A percentile compares a stretch with the other conserved stretches of the same genome.
phyloP scores from a whole-genome alignment of 257 asterid genomes.

The Nicotiana benthamiana region DNA sequence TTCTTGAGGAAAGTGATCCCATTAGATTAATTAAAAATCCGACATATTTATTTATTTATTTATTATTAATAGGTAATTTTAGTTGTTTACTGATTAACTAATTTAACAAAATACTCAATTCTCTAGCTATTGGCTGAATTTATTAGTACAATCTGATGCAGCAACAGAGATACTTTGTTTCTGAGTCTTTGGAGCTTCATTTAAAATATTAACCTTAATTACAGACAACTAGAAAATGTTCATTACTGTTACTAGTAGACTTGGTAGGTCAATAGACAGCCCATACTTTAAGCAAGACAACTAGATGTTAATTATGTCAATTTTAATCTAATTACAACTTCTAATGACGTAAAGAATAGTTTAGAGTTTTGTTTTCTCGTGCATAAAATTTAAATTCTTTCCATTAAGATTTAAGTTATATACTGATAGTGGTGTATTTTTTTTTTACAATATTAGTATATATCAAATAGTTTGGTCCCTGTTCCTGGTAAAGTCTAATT shows the following conservation, averaged over 20 bases:
- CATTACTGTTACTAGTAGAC: background rate
- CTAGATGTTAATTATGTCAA: background rate
- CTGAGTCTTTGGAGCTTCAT: conserved; percentile 2
- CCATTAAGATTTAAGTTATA: too few species aligned
- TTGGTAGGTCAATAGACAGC: background rate
- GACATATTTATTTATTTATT: background rate
- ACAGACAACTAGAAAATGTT: background rate
- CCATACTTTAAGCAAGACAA: background rate
- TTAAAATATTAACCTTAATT: background rate
- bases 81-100: background rate
- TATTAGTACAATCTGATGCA: background rate
- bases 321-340: background rate
- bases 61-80: background rate
- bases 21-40: background rate
- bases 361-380: too few species aligned
- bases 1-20: background rate
- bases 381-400: too few species aligned
- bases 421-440: too few species aligned
- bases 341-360: background rate
- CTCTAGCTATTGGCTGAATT: background rate
- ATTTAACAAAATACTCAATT: background rate
- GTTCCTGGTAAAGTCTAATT: too few species aligned
- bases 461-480: too few species aligned
- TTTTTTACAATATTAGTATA: too few species aligned
- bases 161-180: background rate